Evolutionary conservation across 2,329 filamentous ascomycete genomes (phyloP), one percentile per base, ranked within the genome.

Genomic region (Gremmenia infestans): DNA sequence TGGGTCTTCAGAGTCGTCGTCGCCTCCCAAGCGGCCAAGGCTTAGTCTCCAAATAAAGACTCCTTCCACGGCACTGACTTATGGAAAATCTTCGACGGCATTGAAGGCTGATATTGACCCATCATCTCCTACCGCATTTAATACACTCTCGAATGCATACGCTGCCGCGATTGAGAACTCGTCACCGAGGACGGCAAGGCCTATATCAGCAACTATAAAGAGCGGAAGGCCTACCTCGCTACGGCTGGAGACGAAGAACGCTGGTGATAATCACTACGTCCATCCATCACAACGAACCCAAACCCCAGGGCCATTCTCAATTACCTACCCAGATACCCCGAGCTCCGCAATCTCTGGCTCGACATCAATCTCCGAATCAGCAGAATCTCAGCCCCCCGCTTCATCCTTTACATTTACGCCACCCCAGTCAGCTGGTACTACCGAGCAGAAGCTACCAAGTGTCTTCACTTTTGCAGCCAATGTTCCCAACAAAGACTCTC

Each of bases 121-220:
- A 32, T 79, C 75, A 56, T 84, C 83, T 35, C 81, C 82, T 3
- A 86, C 83, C 1, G 74, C 81, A 22, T 85, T 85, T 72, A 86
- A 86, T 70, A 86, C 83, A 2, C 76, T 86, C 40, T 84, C 82
- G 53, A 86, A 86, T 70, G 79, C 82, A 58, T 86, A 86, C 65
- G 78, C 80, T 25, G 81, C 80, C 3, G 80, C 82, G 58, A 83
- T 86, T 52, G 82, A 83, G 69, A 78, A 81, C 58, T 77, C 80
- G 28, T 78, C 80, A 1, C 78, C 80, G 2, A 64, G 73, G 37
- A 74, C 75, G 43, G 67, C 74, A 46, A 63, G 51, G 32, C 62
- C 65, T 5, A 12, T 54, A 15, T 48, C 53, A 28, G 22, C 50
- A 3, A 59, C 60, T 15, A 76, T 79, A 7, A 65, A 79, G 48